Base-by-base conservation (phyloP, 768 basidiomycete genomes). In the Floccularia luteovirens region DNA sequence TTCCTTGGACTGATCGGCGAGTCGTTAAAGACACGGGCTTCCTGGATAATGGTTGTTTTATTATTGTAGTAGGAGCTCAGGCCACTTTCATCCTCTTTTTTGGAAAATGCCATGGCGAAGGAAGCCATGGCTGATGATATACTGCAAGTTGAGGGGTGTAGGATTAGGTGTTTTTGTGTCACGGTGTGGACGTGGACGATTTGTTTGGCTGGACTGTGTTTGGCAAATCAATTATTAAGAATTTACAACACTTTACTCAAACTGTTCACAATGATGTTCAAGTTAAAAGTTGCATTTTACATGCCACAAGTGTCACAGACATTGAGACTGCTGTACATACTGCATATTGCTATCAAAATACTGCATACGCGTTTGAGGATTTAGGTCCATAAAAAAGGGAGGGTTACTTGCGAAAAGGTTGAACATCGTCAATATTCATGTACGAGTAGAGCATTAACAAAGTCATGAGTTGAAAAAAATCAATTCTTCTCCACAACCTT, bases 11-110 rank as follows among this genome's bases (percentile, higher is more conserved):
- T 94, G 65, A 99, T 92, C 44, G 96, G 96, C 13, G 94, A 96
- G 57, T 98, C 94, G 66, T 99, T 98, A 81, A 99, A 99, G 43
- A 92, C 87, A 49, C 96, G 82, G 44, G 96, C 93, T 62, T 99
- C 96, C 62, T 98, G 96, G 50, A 98, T 87, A 49, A 98, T 86
- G 1, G 94, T 96, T 16, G 90, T 93, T 64, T 98, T 98, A 73
- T 97, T 94, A 67, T 90, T 90, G 61, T 90, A 88, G 62, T 87
- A 93, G 38, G 82, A 77, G 70, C 87, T 90, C 52, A 96, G 79
- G 39, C 89, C 84, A 61, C 75, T 81, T 69, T 96, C 93, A 55
- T 97, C 94, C 65, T 98, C 93, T 72, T 93, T 93, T 73, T 98
- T 98, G 50, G 84, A 90, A 54, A 88, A 82, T 50, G 81, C 74